Base-by-base conservation (phyloP, 345 rosid species). In the Cardiospermum halicacabum region DNA sequence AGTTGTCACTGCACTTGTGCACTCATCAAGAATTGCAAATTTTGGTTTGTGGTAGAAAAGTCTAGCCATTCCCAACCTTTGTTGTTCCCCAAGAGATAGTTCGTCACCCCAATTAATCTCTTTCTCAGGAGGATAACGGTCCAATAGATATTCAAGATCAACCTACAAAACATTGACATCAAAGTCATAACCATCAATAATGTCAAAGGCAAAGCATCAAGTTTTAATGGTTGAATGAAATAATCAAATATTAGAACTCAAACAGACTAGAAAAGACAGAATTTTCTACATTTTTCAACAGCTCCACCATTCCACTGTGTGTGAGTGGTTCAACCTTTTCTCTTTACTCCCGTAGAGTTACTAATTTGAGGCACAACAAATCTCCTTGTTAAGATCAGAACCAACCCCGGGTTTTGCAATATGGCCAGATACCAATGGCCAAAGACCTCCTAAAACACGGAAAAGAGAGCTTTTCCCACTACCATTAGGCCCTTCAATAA, bases 401-500 rank as follows among this genome's bases (percentile, higher is more conserved):
- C 99, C 99, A 71, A 91, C 87, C 40, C 99, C 97, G 15, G 99
- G 99, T 79, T 94, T 94, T 50, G 88, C 89, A 65, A 94, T 94
- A 81, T 81, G 89, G 56, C 99, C 99, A 62, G 96, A 80, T 24
- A 87, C 87, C 63, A 94, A 72, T 28, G 99, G 99, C 99, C 99
- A 94, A 69, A 95, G 89, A 69, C 99, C 99, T 72, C 99, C 97
- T 64, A 95, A 77, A 73, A 95, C 99, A 56, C 99, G 91, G 78
- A 95, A 94, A 68, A 95, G 99, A 19, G 99, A 95, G 78, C 99
- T 95, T 80, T 95, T 95, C 65, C 99, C 99, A 70, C 97, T 95
- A 62, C 99, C 99, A 77, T 95, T 95, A 51, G 99, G 99, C 75
- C 99, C 99, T 95, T 71, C 72, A 69, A 60, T 25, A 74, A 56